A percentile compares a stretch with the other conserved stretches of the same genome.
Evolutionary conservation across 163 green algal genomes (phyloP).

Genomic region (Chlamydomonas reinhardtii): DNA sequence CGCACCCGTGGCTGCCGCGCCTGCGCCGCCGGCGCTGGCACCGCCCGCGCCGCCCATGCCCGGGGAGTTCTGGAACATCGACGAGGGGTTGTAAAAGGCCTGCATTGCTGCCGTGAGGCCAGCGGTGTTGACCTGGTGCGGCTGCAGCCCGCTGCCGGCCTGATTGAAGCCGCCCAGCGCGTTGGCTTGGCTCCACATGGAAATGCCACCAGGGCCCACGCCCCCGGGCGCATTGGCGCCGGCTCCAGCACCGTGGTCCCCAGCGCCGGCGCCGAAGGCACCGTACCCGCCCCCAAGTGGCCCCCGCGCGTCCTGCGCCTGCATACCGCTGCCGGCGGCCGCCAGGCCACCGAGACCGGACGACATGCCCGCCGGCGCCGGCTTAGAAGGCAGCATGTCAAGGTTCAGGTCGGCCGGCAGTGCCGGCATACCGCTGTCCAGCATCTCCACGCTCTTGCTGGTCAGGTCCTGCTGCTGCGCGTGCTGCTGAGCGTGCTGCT

Average conservation of each 20-base stretch:
- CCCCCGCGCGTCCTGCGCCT: background rate
- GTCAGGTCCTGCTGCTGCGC: slow-evolving; percentile 29
- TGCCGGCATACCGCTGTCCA: slow-evolving; percentile 61
- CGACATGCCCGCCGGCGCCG: background rate
- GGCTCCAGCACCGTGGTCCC: background rate
- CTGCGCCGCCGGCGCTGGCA: background rate
- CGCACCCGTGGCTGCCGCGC: background rate
- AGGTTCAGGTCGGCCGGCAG: slow-evolving; percentile 60
- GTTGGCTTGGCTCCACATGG: slow-evolving; percentile 47
- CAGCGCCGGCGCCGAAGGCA: background rate
- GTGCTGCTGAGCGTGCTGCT: slow-evolving; percentile 1
- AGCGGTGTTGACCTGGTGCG: slow-evolving; percentile 3
- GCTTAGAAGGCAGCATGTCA: slow-evolving; percentile 44
- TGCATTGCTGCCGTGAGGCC: slow-evolving; percentile 2
- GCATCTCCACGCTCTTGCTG: slow-evolving; percentile 47
- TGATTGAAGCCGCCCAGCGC: slow-evolving; percentile 25
- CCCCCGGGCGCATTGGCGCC: background rate
- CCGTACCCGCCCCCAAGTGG: slow-evolving; percentile 15
- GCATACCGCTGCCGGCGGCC: background rate
- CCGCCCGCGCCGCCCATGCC: background rate
- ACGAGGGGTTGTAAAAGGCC: slow-evolving; percentile 25
- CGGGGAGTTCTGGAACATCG: background rate
- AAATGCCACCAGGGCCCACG: slow-evolving; percentile 8
- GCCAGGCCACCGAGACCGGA: slow-evolving; percentile 8
- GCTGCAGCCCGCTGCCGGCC: slow-evolving; percentile 20